Evolutionary conservation across 768 basidiomycete genomes (phyloP), one percentile per base, ranked within the genome.

Genomic region (Agrocybe pediades): DNA sequence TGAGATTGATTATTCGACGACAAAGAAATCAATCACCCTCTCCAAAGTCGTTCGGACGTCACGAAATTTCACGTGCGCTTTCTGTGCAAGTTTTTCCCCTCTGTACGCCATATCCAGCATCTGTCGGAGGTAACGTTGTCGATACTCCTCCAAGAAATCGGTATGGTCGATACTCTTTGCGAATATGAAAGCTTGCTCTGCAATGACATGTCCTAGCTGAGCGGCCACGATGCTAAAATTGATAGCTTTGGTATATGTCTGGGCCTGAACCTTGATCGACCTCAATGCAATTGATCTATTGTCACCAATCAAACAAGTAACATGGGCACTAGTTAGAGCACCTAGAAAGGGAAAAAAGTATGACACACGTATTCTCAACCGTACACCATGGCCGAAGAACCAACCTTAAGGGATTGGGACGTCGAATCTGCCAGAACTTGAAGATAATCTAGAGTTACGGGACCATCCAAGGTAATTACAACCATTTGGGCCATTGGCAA

Each of bases 61-160:
- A 40, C 54, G 42, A 24, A 59, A 59, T 16, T 40, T n/a, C 9
- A 45, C 20, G 6, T 26, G 26, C 6, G 58, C 54, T 6, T 39
- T 23, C 9, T 40, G 36, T 15, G 58, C 54, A 24, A 53, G 49
- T 24, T 50, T 8, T 15, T 55, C 41, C 3, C 51, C 54, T 20
- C 36, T 25, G 15, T 24, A 16, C 8, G 58, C 58, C 6, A 56
- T 41, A 16, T 53, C 51, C 21, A 53, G 17, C 54, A 53, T 59
- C 3, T 29, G 48, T n/a, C 30, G 8, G 17, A 59, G 46, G 36
- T 56, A 52, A 17, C 71, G 63, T 68, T 69, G 64, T 58, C 71
- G 71, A 4, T 49, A 48, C 9, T 70, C 63, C 68, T 69, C 65
- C 59, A 68, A 70, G 13, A 41, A 26, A n/a, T 33, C 46, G 6